These are phyloP conservation scores for Hypoxylon fuscum DNA, from an alignment of 495 filamentous ascomycete genomes.

Conservation along the genomic window DNA sequence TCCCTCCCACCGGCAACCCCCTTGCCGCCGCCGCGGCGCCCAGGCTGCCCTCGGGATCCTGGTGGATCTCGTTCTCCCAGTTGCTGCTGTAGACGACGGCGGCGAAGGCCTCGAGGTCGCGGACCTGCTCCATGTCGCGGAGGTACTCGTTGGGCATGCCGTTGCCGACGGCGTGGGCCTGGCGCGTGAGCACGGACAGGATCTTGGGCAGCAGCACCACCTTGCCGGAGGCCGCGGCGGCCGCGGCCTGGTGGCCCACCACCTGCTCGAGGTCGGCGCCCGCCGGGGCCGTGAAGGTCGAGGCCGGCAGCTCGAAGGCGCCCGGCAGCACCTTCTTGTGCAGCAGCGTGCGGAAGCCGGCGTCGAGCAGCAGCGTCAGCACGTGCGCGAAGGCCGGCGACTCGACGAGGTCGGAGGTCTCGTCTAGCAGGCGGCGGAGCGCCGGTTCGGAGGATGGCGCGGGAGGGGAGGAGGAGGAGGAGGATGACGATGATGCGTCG, in stretches of 20 bases:
- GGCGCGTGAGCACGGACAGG: slow-evolving; percentile 82
- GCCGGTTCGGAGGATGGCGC: slow-evolving; percentile 56
- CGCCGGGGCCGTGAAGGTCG: slow-evolving; percentile 47
- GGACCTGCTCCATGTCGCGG: slow-evolving; percentile 79
- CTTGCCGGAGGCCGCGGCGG: slow-evolving; percentile 57
- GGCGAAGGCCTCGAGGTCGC: slow-evolving; percentile 91
- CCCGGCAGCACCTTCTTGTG: slow-evolving; percentile 79
- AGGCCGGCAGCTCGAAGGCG: slow-evolving; percentile 71
- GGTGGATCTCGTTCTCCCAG: slow-evolving; percentile 77
- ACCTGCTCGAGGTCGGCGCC: slow-evolving; percentile 38
- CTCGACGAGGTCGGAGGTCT: slow-evolving; percentile 94
- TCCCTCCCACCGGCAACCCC: no score
- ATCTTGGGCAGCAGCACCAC: slow-evolving; percentile 86
- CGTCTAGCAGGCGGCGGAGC: slow-evolving; percentile 89
- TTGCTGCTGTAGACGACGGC: slow-evolving; percentile 95
- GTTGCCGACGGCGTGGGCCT: slow-evolving; percentile 89
- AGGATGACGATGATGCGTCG: slow-evolving; percentile 28
- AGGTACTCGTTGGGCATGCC: slow-evolving; percentile 91
- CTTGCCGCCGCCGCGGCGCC: no score
- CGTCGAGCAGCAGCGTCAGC: slow-evolving; percentile 83
- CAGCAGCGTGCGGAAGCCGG: slow-evolving; percentile 81
- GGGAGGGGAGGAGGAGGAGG: no score
- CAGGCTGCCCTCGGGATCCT: no score
- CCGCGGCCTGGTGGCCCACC: slow-evolving; percentile 47
- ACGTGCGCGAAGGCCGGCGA: slow-evolving; percentile 89